Base-by-base conservation (phyloP, 768 basidiomycete genomes). In the Hirschioporus abietinus region DNA sequence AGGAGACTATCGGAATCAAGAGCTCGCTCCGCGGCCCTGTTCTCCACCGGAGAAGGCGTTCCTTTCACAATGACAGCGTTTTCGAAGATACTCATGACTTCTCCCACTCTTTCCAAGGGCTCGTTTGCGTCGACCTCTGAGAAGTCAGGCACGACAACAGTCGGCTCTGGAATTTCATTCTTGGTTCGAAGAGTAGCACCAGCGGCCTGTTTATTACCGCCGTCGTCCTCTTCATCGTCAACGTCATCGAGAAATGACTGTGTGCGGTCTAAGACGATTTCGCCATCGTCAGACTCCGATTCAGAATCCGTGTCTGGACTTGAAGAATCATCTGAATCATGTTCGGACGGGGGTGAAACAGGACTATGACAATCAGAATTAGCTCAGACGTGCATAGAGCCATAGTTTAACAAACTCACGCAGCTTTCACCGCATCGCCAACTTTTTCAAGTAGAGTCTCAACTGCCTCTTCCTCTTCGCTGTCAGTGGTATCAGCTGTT, bases 1-100 rank as follows among this genome's bases (percentile, higher is more conserved):
- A 99, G 85, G 24, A 98, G 78, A 27, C 94, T 96, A 34, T 96
- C 96, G 60, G 87, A 89, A 76, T 98, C 96, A 58, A 99, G 81
- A 57, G 92, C 87, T 35, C 81, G 82, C 68, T 87, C 85, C 64
- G 84, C 85, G 1, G 82, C 82, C 63, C 82, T 78, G 66, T 78
- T 79, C 6, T 77, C 71, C 65, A 75, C 70, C 20, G 79, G 67
- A 52, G 82, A 82, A 0, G 83, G 75, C 15, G 82, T 69, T 25
- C 92, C 94, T 68, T 82, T 86, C 60, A 96, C 81, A 65, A 95
- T 90, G 63, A 88, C 91, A 35, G 88, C 83, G 52, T 85, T 85
- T 69, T 86, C 88, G 57, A 95, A 78, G 65, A 95, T 83, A 68
- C 82, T 90, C 82, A 88, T 85, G 27, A 96, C 79, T 69, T 92